These are phyloP conservation scores for Penstemon eatonii DNA, from an alignment of 257 asterid genomes.

Conservation along the genomic window DNA sequence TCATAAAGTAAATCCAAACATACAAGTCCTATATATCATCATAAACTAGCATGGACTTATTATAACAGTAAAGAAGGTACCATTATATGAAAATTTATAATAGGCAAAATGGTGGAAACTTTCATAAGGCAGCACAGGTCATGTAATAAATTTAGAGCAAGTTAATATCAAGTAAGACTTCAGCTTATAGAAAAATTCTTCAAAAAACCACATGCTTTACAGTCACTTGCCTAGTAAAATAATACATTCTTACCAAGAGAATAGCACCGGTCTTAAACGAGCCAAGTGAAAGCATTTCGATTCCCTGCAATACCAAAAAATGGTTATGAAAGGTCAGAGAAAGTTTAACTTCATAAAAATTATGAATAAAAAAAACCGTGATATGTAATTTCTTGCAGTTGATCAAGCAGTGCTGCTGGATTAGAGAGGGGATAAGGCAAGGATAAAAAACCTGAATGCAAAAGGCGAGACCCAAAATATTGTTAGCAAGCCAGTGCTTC, in stretches of 20 bases:
- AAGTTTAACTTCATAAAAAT: background rate
- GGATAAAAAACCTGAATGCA: conserved; percentile 72
- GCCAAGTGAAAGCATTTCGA: conserved; percentile 98
- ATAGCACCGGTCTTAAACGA: conserved; percentile 97
- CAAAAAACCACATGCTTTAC: background rate
- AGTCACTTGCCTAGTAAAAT: conserved; percentile 39
- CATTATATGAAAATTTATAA: background rate
- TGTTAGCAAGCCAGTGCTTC: conserved; percentile 99
- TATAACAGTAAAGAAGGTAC: background rate
- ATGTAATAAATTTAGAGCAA: background rate
- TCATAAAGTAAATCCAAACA: background rate
- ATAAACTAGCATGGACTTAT: background rate
- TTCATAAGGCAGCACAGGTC: background rate
- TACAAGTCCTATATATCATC: background rate
- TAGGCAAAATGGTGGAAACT: background rate
- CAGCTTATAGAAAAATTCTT: conserved; percentile 3
- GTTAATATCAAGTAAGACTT: background rate
- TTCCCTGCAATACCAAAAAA: conserved; percentile 55
- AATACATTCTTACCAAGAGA: conserved; percentile 77
- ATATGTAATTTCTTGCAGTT: background rate
- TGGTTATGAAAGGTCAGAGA: conserved; percentile 10
- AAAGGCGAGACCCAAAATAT: conserved; percentile 90
- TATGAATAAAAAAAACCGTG: background rate
- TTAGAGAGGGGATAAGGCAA: conserved; percentile 4
- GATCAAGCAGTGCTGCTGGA: background rate